Percentiles rank a stretch among this genome's conserved stretches.
Evolutionary conservation across 208 protist genomes (phyloP).

Genomic region (Kentomonas sorsogonicus): DNA sequence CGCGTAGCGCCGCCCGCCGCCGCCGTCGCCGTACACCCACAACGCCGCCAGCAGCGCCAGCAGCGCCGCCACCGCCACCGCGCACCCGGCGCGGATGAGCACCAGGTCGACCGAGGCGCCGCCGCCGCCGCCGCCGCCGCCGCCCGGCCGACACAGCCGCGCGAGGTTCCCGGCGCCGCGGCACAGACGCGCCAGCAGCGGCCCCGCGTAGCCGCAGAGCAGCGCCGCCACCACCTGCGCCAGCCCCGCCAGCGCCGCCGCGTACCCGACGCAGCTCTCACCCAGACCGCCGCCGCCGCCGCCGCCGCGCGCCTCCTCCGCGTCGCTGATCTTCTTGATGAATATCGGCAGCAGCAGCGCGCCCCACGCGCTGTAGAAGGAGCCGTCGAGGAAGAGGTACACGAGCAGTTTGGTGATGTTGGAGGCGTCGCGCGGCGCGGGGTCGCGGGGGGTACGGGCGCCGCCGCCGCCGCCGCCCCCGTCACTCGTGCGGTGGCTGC

Average conservation of each 20-base stretch:
- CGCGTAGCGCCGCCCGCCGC: no score
- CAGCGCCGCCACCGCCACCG: constrained; percentile 3
- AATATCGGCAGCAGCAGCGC: constrained; percentile 38
- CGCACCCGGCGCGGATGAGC: neutral
- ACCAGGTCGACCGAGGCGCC: constrained; percentile 22
- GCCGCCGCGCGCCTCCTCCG: no score
- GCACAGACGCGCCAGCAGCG: constrained; percentile 16
- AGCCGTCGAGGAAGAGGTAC: constrained; percentile 46
- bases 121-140: constrained; percentile 21
- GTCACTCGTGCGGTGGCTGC: no score
- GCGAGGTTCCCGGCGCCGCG: no score
- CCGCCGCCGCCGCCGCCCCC: no score
- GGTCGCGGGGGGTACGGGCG: no score
- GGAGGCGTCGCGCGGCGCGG: no score
- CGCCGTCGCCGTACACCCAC: constrained; percentile 43
- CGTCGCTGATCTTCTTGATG: constrained; percentile 19
- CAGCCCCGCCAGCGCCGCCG: constrained; percentile 20
- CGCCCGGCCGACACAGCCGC: no score
- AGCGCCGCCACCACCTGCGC: constrained; percentile 37
- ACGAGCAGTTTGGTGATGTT: no score
- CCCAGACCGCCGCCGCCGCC: no score
- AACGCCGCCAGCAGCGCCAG: constrained; percentile 19
- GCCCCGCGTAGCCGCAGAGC: constrained; percentile 14
- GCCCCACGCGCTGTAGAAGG: constrained; percentile 42
- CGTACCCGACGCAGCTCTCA: constrained; percentile 24